Conservation (phyloP, 2,329 filamentous ascomycete species). For the Malbranchea cinnamomea region DNA sequence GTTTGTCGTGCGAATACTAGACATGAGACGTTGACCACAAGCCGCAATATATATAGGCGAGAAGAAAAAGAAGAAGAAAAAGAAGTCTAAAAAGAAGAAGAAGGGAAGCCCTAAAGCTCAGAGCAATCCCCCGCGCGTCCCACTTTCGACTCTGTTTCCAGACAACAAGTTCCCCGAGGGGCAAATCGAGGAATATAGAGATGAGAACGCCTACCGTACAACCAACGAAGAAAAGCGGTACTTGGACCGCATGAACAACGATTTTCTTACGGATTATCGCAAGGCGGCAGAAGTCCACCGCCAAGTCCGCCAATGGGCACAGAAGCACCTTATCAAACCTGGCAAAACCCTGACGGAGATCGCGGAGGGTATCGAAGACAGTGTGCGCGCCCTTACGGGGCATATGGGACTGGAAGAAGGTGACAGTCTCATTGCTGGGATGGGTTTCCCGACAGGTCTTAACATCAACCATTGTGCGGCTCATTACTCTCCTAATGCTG, state of each 20-base stretch:
- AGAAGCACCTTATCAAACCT: constrained; percentile 58
- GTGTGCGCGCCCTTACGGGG: constrained; percentile 60
- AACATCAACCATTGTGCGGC: constrained; percentile 76
- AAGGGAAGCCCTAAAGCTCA: constrained; percentile 47
- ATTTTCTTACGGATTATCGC: constrained; percentile 68
- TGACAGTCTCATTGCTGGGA: constrained; percentile 61
- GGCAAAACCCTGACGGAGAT: constrained; percentile 70
- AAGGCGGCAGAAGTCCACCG: constrained; percentile 80
- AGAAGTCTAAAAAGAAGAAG: constrained; percentile 60
- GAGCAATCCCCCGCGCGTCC: constrained; percentile 61
- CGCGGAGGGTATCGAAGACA: constrained; percentile 73
- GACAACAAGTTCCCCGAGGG: constrained; percentile 59
- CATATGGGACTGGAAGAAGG: constrained; percentile 65
- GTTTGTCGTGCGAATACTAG: constrained; percentile 8
- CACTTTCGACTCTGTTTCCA: constrained; percentile 59
- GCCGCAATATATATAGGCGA: constrained; percentile 15
- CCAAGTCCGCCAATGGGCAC: constrained; percentile 71
- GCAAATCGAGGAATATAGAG: constrained; percentile 60
- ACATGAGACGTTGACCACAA: neutral
- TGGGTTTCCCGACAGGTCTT: constrained; percentile 76
- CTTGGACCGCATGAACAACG: constrained; percentile 63
- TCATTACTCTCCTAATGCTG: constrained; percentile 76
- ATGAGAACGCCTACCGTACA: constrained; percentile 65
- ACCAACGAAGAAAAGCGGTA: constrained; percentile 76
- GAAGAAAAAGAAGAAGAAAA: constrained; percentile 81